Evolutionary conservation across 371 early-diverging fungal species (phyloP).

Genomic region (Actinomortierella ambigua): DNA sequence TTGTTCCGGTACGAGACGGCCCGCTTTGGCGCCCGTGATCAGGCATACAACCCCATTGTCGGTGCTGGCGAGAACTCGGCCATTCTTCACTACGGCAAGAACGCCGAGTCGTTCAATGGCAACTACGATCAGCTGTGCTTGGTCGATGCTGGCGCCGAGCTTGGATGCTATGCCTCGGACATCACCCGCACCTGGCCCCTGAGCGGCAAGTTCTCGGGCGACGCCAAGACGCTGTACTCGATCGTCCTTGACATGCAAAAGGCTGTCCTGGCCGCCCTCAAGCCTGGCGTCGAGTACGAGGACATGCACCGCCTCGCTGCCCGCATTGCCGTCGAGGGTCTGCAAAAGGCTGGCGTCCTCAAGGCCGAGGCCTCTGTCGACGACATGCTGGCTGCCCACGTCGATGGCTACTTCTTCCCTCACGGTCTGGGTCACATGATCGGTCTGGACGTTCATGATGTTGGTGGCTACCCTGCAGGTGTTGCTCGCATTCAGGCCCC

Average conservation of each 20-base stretch:
- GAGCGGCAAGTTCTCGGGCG: constrained; percentile 77
- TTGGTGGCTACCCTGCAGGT: constrained; percentile 87
- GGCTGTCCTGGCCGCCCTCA: constrained; percentile 68
- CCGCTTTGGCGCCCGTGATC: constrained; percentile 71
- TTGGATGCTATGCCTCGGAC: constrained; percentile 83
- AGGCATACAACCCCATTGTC: constrained; percentile 88
- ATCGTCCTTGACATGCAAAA: constrained; percentile 88
- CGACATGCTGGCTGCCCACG: constrained; percentile 68
- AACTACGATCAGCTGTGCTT: constrained; percentile 71
- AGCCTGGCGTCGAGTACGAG: constrained; percentile 87
- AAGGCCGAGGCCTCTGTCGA: constrained; percentile 64
- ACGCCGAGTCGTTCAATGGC: constrained; percentile 57
- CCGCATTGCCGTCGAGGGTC: constrained; percentile 75
- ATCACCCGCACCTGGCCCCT: constrained; percentile 92
- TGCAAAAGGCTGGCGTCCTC: constrained; percentile 76
- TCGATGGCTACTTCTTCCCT: constrained; percentile 57
- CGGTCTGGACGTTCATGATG: constrained; percentile 89
- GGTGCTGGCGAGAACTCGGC: constrained; percentile 83
- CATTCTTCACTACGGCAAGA: constrained; percentile 83
- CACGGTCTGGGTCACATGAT: constrained; percentile 60
- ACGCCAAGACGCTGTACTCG: constrained; percentile 79
- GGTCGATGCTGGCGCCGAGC: constrained; percentile 91
- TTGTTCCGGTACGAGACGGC: constrained; percentile 78
- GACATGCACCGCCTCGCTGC: constrained; percentile 85
- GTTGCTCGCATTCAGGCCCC: constrained; percentile 79